These are phyloP conservation scores for Emmonsia crescens DNA, from an alignment of 2,329 filamentous ascomycete genomes.

Conservation along the genomic window DNA sequence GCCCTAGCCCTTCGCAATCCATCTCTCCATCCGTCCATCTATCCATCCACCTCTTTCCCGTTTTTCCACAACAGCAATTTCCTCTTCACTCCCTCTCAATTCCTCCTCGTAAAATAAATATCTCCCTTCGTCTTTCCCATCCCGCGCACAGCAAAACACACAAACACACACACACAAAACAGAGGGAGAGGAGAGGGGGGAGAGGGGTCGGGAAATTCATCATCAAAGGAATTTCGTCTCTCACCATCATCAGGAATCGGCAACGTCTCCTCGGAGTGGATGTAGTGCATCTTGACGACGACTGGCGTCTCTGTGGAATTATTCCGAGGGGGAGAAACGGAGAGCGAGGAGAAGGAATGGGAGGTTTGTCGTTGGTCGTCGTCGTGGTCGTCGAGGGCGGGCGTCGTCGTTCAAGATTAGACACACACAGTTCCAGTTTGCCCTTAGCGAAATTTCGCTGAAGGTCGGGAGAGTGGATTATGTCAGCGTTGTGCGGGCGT, in stretches of 20 bases:
- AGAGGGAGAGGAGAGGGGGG: too few relatives aligned
- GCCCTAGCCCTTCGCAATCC: background rate
- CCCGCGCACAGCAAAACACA: background rate
- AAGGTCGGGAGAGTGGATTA: background rate
- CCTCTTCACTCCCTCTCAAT: background rate
- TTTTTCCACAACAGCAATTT: background rate
- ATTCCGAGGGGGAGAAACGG: slow-evolving; percentile 26
- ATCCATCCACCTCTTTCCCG: background rate
- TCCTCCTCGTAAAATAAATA: background rate
- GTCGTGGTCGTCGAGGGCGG: slow-evolving; percentile 14
- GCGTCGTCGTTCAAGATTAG: slow-evolving; percentile 3
- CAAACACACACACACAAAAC: background rate
- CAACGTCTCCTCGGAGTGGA: slow-evolving; percentile 94
- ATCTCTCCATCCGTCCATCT: too few relatives aligned
- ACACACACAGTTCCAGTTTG: background rate
- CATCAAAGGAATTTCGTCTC: slow-evolving; percentile 33
- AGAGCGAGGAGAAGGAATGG: slow-evolving; percentile 15
- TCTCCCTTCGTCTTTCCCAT: background rate
- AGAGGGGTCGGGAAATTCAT: slow-evolving; percentile 34
- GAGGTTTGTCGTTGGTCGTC: slow-evolving; percentile 20
- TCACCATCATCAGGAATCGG: slow-evolving; percentile 93
- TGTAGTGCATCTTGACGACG: slow-evolving; percentile 92
- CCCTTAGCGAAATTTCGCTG: slow-evolving; percentile 5
- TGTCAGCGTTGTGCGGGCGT: slow-evolving; percentile 32
- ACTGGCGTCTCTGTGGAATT: background rate